Evolutionary conservation across 2,329 filamentous ascomycete genomes (phyloP).

Genomic region (Trichocomaceae sp.): DNA sequence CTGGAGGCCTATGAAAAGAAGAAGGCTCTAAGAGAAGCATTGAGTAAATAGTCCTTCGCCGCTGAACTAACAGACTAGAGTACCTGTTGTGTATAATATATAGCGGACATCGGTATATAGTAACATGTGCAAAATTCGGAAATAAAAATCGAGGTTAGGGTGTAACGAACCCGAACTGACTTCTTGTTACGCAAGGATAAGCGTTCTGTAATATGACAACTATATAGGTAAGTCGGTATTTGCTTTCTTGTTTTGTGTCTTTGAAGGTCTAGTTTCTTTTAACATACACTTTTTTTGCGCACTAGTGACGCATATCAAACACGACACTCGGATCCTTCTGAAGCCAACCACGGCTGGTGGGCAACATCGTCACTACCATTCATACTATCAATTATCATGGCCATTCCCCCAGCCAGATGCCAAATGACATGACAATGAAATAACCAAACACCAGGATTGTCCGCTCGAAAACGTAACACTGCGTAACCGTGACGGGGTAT

Average conservation of each 20-base stretch:
- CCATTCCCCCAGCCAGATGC: constrained; percentile 45
- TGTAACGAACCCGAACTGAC: not conserved
- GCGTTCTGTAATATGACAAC: too few species aligned
- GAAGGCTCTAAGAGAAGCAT: constrained; percentile 7
- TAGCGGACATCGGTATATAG: too few species aligned
- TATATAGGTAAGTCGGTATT: too few species aligned
- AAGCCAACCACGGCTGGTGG: constrained; percentile 7
- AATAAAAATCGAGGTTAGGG: too few species aligned
- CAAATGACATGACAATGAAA: constrained; percentile 49
- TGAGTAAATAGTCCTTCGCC: too few species aligned
- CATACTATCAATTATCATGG: constrained; percentile 34
- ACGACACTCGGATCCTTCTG: not conserved
- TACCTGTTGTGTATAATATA: too few species aligned
- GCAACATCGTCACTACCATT: constrained; percentile 12
- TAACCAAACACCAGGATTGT: constrained; percentile 48
- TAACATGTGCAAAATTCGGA: too few species aligned
- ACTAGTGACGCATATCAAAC: not conserved
- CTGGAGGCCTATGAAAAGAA: constrained; percentile 6
- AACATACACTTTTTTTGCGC: too few species aligned
- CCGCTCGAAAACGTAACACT: constrained; percentile 49
- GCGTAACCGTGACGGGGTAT: constrained; percentile 50
- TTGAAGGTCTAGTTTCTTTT: too few species aligned
- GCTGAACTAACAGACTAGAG: too few species aligned
- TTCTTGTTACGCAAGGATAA: too few species aligned
- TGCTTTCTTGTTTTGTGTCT: not conserved